Percentiles rank a stretch among this genome's conserved stretches.
phyloP scores from a whole-genome alignment of 2,329 filamentous ascomycete species.

The Phialophora verrucosa region DNA sequence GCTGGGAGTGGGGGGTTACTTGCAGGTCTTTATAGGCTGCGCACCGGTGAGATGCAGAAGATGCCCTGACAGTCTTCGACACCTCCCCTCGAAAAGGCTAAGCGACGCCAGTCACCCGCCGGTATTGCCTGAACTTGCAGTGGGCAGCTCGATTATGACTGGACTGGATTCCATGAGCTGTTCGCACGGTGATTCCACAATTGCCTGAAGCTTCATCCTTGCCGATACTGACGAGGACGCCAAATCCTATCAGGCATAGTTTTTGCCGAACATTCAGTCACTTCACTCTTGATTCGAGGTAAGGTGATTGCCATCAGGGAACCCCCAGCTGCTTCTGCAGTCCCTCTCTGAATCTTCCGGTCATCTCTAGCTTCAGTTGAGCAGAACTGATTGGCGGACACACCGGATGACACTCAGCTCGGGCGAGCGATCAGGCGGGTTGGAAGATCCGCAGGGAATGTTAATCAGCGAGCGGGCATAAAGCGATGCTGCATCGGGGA shows the following conservation, averaged over 20 bases:
- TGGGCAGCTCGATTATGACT: background rate
- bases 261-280: too few species aligned
- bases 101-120: background rate
- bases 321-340: background rate
- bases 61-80: background rate
- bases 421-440: too few species aligned
- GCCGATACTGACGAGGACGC: constrained; percentile 7
- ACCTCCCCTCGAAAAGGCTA: background rate
- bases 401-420: too few species aligned
- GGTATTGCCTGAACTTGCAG: too few species aligned
- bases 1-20: background rate
- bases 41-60: background rate
- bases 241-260: background rate
- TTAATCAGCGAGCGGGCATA: too few species aligned
- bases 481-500: background rate
- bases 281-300: background rate
- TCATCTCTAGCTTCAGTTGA: too few species aligned
- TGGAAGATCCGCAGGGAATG: too few species aligned
- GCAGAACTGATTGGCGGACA: too few species aligned
- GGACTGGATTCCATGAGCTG: background rate
- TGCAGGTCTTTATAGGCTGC: background rate
- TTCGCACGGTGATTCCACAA: background rate
- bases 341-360: too few species aligned
- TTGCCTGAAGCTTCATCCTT: constrained; percentile 10
- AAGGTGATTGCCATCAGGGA: background rate